A percentile compares a stretch with the other conserved stretches of the same genome.
Conservation (phyloP, 306 rosid species). For the Glycyrrhiza uralensis region DNA sequence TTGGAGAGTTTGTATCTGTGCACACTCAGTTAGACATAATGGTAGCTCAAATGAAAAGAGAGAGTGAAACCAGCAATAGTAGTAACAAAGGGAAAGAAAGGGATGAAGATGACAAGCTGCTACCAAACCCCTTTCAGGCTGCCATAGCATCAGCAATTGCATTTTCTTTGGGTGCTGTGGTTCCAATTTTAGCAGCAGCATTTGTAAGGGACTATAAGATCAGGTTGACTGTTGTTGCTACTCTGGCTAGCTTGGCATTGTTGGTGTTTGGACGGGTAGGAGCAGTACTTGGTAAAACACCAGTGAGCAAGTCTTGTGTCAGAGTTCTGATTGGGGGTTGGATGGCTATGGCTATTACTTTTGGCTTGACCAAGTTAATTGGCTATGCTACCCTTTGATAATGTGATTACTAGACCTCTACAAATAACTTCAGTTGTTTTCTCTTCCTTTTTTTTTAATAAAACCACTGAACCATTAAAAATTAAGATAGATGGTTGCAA, state of each 20-base stretch:
- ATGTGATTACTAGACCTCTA: not conserved
- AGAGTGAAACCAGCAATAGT: not conserved
- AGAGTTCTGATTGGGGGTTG: conserved; percentile 54
- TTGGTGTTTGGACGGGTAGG: conserved; percentile 48
- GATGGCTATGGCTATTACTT: conserved; percentile 62
- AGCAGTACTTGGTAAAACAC: conserved; percentile 42
- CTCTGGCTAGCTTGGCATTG: conserved; percentile 42
- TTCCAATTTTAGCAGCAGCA: conserved; percentile 50
- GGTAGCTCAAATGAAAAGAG: conserved; percentile 42
- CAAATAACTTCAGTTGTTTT: not conserved
- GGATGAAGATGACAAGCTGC: conserved; percentile 32
- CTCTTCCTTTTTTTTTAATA: not conserved
- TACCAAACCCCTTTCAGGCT: conserved; percentile 49
- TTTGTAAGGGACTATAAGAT: conserved; percentile 36
- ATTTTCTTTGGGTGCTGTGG: conserved; percentile 49
- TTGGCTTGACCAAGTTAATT: conserved; percentile 54
- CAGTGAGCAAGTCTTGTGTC: conserved; percentile 32
- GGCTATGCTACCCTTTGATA: conserved; percentile 31
- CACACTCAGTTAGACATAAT: conserved; percentile 54
- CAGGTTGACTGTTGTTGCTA: conserved; percentile 44
- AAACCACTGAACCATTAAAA: not conserved
- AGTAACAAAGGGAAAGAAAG: not conserved
- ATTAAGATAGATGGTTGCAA: not conserved
- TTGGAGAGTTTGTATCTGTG: conserved; percentile 59
- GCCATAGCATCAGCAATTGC: conserved; percentile 60